Evolutionary conservation across 1,284 basidiomycete species (phyloP).

Genomic region (Leccinum pachyderme): DNA sequence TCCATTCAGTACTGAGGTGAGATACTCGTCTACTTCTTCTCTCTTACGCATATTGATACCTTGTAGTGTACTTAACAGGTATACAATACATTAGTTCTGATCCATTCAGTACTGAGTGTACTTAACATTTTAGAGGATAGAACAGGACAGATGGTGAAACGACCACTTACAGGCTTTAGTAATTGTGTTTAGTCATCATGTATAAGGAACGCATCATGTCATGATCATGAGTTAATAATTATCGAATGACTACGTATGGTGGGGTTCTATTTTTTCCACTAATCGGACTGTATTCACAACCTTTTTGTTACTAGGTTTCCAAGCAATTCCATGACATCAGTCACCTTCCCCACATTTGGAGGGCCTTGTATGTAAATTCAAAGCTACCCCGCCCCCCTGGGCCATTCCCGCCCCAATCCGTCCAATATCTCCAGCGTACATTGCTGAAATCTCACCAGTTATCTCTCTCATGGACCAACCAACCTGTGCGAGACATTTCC

Average conservation of each 20-base stretch:
- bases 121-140: too few species aligned
- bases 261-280: neutral
- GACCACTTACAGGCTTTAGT: too few species aligned
- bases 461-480: neutral
- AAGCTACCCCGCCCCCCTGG: neutral
- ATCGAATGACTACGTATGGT: too few species aligned
- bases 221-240: too few species aligned
- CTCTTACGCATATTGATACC: too few species aligned
- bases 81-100: too few species aligned
- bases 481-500: neutral
- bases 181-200: neutral
- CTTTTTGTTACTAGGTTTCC: neutral
- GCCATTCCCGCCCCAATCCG: neutral
- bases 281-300: neutral
- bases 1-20: too few species aligned
- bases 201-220: too few species aligned
- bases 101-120: too few species aligned
- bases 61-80: too few species aligned
- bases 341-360: neutral
- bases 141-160: too few species aligned
- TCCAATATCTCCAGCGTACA: neutral
- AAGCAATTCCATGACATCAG: neutral
- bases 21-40: too few species aligned
- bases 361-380: neutral
- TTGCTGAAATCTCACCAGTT: neutral